Evolutionary conservation across 2,329 filamentous ascomycete genomes (phyloP), one percentile per base, ranked within the genome.

Genomic region (Venturiaceae sp.): DNA sequence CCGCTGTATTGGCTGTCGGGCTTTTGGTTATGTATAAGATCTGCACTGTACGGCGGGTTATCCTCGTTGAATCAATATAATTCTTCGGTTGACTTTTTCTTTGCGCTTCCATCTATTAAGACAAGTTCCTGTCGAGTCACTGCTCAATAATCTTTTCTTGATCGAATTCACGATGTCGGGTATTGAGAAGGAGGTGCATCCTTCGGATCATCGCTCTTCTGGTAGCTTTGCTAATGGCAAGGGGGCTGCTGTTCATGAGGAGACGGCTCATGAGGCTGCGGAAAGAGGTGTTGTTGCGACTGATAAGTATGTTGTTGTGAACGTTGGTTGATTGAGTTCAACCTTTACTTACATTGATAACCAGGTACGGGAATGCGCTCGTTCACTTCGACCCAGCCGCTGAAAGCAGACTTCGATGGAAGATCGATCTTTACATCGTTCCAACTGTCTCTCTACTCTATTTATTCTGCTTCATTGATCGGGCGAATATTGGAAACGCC

Each of bases 401-500:
- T 2, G 86, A 87, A 66, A 68, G 76, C 7, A 78, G 74, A 55
- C 74, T 88, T 26, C 75, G 83, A 7, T 71, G 72, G 65, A 88
- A 88, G 68, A 83, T 88, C 53, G 86, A 89, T 64, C 63, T 86
- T 5, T 80, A 75, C 64, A 80, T 87, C 47, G 75, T 88, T 0
- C 86, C 86, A 0, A 86, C 83, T 0, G 84, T 88, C 0, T 73
- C 84, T 0, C 59, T 88, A 0, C 72, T 89, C 3, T 89, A 88
- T 64, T 76, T 88, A 0, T 88, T 88, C 65, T 88, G 85, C 71
- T 88, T 88, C 70, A 87, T 88, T 62, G 86, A 88, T 64, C 78
- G 86, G n/a, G 83, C 85, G 26, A 89, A 88, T 61, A 85, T 90
- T 37, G 86, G 85, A n/a, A 89, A 88, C 67, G 85, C 85, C 1